A percentile compares a stretch with the other conserved stretches of the same genome.
Evolutionary conservation across 495 filamentous ascomycete species (phyloP).

Genomic region (Penicillium cataractarum): DNA sequence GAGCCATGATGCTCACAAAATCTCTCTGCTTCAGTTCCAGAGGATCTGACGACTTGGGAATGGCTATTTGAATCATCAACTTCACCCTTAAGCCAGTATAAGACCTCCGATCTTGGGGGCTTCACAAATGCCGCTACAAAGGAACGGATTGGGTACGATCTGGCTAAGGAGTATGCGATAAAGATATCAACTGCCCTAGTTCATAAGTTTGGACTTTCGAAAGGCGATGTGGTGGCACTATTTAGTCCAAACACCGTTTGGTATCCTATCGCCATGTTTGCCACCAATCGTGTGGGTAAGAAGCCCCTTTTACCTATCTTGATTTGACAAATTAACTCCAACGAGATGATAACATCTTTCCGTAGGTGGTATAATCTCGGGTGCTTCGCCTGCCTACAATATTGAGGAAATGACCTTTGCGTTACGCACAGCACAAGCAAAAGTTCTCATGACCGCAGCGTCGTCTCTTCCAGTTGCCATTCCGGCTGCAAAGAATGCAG

Average conservation of each 20-base stretch:
- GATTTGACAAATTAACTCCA: too few relatives aligned
- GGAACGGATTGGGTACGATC: constrained; percentile 55
- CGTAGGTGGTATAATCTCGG: constrained; percentile 54
- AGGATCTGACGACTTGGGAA: constrained; percentile 57
- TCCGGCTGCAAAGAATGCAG: constrained; percentile 54
- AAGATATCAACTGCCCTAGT: constrained; percentile 60
- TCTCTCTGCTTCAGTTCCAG: constrained; percentile 45
- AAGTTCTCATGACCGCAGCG: constrained; percentile 59
- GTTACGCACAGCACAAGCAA: constrained; percentile 54
- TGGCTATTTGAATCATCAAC: constrained; percentile 61
- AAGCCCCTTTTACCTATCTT: background rate
- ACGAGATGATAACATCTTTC: background rate
- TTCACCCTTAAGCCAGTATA: constrained; percentile 43
- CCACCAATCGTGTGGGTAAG: constrained; percentile 46
- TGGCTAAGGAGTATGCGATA: constrained; percentile 54
- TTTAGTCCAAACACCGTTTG: constrained; percentile 63
- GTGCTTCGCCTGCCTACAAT: constrained; percentile 62
- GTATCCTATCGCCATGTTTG: constrained; percentile 64
- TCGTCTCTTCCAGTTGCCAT: constrained; percentile 52
- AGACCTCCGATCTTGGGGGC: constrained; percentile 44
- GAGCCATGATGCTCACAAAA: background rate
- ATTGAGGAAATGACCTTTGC: constrained; percentile 66
- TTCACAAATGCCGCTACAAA: constrained; percentile 60
- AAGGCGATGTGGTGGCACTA: constrained; percentile 55
- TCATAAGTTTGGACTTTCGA: constrained; percentile 50